Evolutionary conservation across 148 eudicot genomes (phyloP), one percentile per base, ranked within the genome.

Genomic region (Vaccinium myrtillus): DNA sequence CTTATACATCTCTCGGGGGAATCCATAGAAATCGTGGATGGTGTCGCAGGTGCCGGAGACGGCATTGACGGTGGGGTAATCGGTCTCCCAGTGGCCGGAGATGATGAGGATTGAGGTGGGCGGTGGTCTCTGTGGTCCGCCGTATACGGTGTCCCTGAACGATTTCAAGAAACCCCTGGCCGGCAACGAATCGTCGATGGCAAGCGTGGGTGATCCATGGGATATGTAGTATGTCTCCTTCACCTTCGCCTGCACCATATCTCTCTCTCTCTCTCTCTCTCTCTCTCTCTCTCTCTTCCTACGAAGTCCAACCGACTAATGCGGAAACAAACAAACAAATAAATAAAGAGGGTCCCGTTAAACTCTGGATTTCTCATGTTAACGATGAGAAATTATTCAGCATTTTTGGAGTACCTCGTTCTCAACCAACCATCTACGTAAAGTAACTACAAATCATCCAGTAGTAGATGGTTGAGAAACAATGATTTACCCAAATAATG

Each of bases 41-140:
- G 93, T 93, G 49, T 93, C 94, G 30, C 63, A 83, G 16, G 83
- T 61, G 18, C 92, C 91, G 21, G 76, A 36, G 74, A 90, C 83
- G 74, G 90, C 87, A 56, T 84, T 94, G 80, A 94, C 91, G 13
- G 94, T 61, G 18, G 96, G 98, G 13, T 87, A 85, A 53, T 85
- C 46, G 32, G 98, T 92, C 39, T 94, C 96, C 96, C 96, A 94
- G 81, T 94, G 98, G 55, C 90, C 96, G 8, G 98, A 94, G 25
- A 94, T 84, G 4, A 94, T 25, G 3, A 94, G 87, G 53, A 94
- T 92, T 0, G 93, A 85, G 55, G 84, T 87, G 0, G 98, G 98
- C 1, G 73, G 73, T 67, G 30, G 30, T 65, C 70, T n/a, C 70
- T 88, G 23, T 32, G 32, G 32, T 32, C 82, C 83, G 15, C 84